A percentile compares a stretch with the other conserved stretches of the same genome.
phyloP scores from a whole-genome alignment of 192 early-diverging fungal species.

The Entomortierella lignicola region DNA sequence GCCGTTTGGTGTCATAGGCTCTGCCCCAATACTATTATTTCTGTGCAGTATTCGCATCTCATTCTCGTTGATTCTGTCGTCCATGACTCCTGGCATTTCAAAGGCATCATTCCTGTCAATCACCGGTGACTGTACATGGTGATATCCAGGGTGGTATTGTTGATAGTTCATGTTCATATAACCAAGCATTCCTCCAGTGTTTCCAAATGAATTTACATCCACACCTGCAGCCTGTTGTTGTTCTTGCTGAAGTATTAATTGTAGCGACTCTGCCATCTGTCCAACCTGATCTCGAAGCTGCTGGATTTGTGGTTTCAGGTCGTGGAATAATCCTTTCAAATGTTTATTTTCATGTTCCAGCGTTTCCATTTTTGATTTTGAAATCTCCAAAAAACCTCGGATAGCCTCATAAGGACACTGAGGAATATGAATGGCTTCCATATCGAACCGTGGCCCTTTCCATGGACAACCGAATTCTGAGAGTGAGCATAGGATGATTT shows the following conservation, averaged over 20 bases:
- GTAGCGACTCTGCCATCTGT: slow-evolving; percentile 43
- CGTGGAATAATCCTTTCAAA: slow-evolving; percentile 53
- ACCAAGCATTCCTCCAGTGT: slow-evolving; percentile 12
- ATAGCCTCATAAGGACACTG: slow-evolving; percentile 73
- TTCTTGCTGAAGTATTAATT: slow-evolving; percentile 33
- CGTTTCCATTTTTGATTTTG: slow-evolving; percentile 56
- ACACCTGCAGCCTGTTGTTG: slow-evolving; percentile 20
- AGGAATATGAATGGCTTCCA: slow-evolving; percentile 54
- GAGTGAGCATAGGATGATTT: slow-evolving; percentile 54
- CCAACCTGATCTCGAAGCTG: slow-evolving; percentile 47
- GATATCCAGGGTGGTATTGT: slow-evolving; percentile 5
- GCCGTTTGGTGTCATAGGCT: slow-evolving; percentile 20
- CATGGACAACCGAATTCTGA: slow-evolving; percentile 71
- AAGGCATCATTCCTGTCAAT: slow-evolving; percentile 18
- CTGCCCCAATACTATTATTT: slow-evolving; percentile 38
- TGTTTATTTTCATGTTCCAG: slow-evolving; percentile 61
- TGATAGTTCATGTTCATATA: slow-evolving; percentile 25
- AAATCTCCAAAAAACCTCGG: slow-evolving; percentile 60
- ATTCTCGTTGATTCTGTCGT: slow-evolving; percentile 11
- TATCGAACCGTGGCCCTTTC: slow-evolving; percentile 58
- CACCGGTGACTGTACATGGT: neutral
- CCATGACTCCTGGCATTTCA: slow-evolving; percentile 2
- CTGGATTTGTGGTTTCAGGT: slow-evolving; percentile 34
- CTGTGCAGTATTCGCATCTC: slow-evolving; percentile 19
- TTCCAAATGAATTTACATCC: slow-evolving; percentile 6